A percentile compares a stretch with the other conserved stretches of the same genome.
phyloP scores from a whole-genome alignment of 2,329 filamentous ascomycete genomes.

The Penicillium italicum region DNA sequence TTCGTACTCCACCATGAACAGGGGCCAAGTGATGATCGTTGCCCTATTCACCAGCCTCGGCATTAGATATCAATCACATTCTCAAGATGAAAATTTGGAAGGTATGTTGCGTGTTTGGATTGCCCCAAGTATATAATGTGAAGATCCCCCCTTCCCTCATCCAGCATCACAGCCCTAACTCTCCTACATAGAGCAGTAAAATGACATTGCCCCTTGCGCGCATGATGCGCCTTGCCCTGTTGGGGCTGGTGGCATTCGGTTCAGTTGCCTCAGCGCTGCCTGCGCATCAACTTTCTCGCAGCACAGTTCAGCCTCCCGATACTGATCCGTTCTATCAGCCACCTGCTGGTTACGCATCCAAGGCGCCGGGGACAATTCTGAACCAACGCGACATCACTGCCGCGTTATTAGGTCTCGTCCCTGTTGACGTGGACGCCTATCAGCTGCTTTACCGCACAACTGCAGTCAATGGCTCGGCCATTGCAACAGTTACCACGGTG shows the following conservation, averaged over 20 bases:
- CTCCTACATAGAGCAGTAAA: not conserved
- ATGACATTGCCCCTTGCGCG: constrained; percentile 4
- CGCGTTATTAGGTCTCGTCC: constrained; percentile 23
- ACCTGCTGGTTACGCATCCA: constrained; percentile 22
- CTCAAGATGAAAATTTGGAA: not conserved
- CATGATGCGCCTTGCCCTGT: constrained; percentile 6
- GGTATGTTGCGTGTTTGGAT: not conserved
- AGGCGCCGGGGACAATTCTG: constrained; percentile 24
- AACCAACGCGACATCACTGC: constrained; percentile 19
- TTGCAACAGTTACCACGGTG: constrained; percentile 41
- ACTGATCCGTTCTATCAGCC: constrained; percentile 29
- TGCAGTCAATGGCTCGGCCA: constrained; percentile 36
- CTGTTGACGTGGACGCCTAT: constrained; percentile 25
- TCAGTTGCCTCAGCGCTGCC: constrained; percentile 3
- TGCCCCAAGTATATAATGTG: not conserved
- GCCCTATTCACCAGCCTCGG: constrained; percentile 1
- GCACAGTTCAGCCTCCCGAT: constrained; percentile 8
- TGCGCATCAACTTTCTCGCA: not conserved
- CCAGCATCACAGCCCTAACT: not conserved
- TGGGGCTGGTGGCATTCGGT: not conserved
- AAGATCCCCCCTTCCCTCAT: not conserved
- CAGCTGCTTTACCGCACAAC: constrained; percentile 45
- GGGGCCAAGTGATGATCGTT: not conserved
- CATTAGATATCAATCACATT: constrained; percentile 4
- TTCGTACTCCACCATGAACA: not conserved